Evolutionary conservation across 306 rosid species (phyloP), one percentile per base, ranked within the genome.

Genomic region (Lathyrus aphaca): DNA sequence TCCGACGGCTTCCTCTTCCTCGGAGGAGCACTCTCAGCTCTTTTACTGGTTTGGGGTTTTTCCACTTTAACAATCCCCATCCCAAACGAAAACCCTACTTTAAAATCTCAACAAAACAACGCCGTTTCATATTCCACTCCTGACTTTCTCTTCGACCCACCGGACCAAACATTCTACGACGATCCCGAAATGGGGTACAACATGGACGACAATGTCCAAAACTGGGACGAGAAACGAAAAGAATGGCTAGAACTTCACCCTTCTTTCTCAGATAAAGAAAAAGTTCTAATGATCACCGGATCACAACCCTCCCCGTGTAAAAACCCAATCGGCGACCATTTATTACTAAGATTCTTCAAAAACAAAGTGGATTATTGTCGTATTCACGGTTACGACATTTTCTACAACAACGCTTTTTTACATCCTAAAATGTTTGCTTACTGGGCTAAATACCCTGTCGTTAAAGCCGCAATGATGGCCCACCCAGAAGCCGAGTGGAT

Each of bases 401-500:
- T 86, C 67, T 94, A 90, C 83, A 90, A 90, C 82, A 79, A 85
- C 61, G 94, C 86, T 0, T 30, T 88, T n/a, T 70, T 90, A 3
- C 83, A 94, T 39, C 94, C 87, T 0, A 53, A 81, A 11, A 94
- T 94, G 98, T 72, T 56, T 56, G 44, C 72, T 0, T 88, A 84
- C 53, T 94, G 99, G 97, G 96, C 92, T 19, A 94, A 94, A 49
- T 88, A 91, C 1, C 92, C 95, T 0, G 89, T 88, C 62, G 81
- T 90, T 16, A 81, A 84, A 68, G 88, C 97, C 4, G 88, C 92
- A 3, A 91, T 91, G 96, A 14, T 91, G 81, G 92, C 97, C 73
- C 99, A 90, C n/a, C 95, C 96, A 4, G 97, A 87, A 49, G 92
- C 81, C 44, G 97, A 94, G 82, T 94, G 97, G 97, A 88, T 94